Base-by-base conservation (phyloP, 768 basidiomycete genomes). In the Sporobolomyces phaffii region DNA sequence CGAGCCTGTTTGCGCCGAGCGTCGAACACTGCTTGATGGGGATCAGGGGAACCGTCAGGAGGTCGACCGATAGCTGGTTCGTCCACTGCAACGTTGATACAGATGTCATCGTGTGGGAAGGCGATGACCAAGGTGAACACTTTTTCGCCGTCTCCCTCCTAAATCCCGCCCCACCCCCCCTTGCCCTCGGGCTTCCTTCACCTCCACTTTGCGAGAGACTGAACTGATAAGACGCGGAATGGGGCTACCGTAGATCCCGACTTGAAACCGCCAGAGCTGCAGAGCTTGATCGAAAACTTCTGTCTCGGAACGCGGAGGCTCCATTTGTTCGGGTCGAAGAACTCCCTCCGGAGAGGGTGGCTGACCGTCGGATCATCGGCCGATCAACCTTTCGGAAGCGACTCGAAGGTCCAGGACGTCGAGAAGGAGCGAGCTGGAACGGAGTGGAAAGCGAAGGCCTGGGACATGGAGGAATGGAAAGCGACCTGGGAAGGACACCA, bases 1-100 rank as follows among this genome's bases (percentile, higher is more conserved):
- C 87, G 3, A 87, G 91, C 3, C 80, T 97, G 31, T 81, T 94
- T 34, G 90, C 88, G 26, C 84, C 92, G 31, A 91, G 91, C 41
- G 91, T 97, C 77, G 90, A 97, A 72, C 94, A 98, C 75, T 97
- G 93, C 77, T 79, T 98, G 53, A 96, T 98, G 82, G 94, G 94
- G 43, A 98, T 99, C 70, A 85, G 91, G 52, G 96, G 96, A 18
- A 98, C 96, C 2, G 94, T 99, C 17, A 85, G 94, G 28, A 83
- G 96, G 34, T 90, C 90, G 24, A 93, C 89, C 2, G 96, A 99
- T 76, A 87, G 86, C 65, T 90, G 90, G 87, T 93, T 98, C 78
- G 94, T 96, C 0, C 94, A 99, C 77, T 97, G 93, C 76, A 99
- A 99, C 78, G 88, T 99, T 71, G 92, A 94, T 75, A 94, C 92